Evolutionary conservation across 2,329 filamentous ascomycete species (phyloP), one percentile per base, ranked within the genome.

Genomic region (Aspergillus costaricaensis): DNA sequence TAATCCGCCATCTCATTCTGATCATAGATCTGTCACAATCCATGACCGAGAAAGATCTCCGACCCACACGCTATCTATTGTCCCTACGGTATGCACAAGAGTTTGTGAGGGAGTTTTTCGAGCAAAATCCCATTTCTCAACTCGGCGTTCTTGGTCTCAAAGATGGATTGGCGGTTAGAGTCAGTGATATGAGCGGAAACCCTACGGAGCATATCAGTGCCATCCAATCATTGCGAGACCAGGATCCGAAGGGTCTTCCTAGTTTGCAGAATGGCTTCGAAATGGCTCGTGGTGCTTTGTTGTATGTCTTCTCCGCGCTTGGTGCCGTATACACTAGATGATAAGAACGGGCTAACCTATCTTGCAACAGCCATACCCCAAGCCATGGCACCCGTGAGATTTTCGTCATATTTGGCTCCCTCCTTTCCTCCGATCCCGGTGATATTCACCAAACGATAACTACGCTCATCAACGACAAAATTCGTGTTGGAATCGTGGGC

Each of bases 61-160:
- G 95, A 25, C 95, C 95, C 5, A 96, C 88, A 47, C 86, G 94
- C 62, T 93, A 94, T 76, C 85, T 92, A 39, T 85, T 97, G 32
- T 90, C 88, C 55, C 83, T 97, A 71, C 88, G 88, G 65, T 96
- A 92, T 76, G 90, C 92, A 15, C 86, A 89, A 65, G 89, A 92
- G 59, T 99, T 98, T 76, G 90, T 98, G 52, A 85, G 88, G 61
- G 94, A 97, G 75, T 99, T 92, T 79, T 99, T 98, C 73, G 95
- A 98, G 77, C 95, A 99, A 77, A 99, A 99, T 71, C 95, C 95
- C 10, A 98, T 99, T 67, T 96, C 92, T 9, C 95, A 99, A 78
- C 85, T 99, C 59, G 93, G 91, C 23, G 89, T 99, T 30, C 82
- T 99, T 41, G 94, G 91, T 54, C 96, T 98, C 91, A 87, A 91